phyloP scores from a whole-genome alignment of 768 basidiomycete genomes.

The Imleria badia region DNA sequence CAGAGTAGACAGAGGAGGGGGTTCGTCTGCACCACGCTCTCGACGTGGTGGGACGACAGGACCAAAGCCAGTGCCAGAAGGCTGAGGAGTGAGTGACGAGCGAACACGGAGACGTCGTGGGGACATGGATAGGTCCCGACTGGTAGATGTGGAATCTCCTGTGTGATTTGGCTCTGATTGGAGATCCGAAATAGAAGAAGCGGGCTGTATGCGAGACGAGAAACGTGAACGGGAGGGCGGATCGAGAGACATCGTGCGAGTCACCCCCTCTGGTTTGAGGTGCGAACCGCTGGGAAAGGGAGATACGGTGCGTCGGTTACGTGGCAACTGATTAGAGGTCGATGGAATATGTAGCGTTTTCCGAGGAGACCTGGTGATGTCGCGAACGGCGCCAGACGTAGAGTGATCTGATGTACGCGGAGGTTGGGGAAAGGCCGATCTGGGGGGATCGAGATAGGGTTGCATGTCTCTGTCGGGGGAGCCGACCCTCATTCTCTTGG shows the following conservation, averaged over 20 bases:
- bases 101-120: conserved; percentile 53
- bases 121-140: conserved; percentile 48
- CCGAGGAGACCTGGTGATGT: conserved; percentile 28
- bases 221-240: conserved; percentile 42
- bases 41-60: conserved; percentile 39
- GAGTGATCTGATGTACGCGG: conserved; percentile 19
- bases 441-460: conserved; percentile 57
- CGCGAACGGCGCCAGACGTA: conserved; percentile 21
- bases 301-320: conserved; percentile 43
- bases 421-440: conserved; percentile 38
- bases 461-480: conserved; percentile 46
- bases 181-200: conserved; percentile 37
- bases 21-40: conserved; percentile 60
- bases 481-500: conserved; percentile 53
- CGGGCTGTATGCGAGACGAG: conserved; percentile 24
- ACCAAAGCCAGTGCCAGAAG: conserved; percentile 43
- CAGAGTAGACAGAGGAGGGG: conserved; percentile 63
- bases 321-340: conserved; percentile 31
- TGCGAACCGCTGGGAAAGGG: conserved; percentile 35
- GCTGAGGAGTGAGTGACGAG: conserved; percentile 70
- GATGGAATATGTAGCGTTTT: conserved; percentile 33
- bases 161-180: conserved; percentile 20
- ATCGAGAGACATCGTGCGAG: conserved; percentile 75
- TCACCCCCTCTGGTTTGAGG: conserved; percentile 36
- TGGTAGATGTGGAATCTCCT: conserved; percentile 21